These are phyloP conservation scores for Phytopythium kandeliae DNA, from an alignment of 352 stramenopile genomes.

Conservation along the genomic window DNA sequence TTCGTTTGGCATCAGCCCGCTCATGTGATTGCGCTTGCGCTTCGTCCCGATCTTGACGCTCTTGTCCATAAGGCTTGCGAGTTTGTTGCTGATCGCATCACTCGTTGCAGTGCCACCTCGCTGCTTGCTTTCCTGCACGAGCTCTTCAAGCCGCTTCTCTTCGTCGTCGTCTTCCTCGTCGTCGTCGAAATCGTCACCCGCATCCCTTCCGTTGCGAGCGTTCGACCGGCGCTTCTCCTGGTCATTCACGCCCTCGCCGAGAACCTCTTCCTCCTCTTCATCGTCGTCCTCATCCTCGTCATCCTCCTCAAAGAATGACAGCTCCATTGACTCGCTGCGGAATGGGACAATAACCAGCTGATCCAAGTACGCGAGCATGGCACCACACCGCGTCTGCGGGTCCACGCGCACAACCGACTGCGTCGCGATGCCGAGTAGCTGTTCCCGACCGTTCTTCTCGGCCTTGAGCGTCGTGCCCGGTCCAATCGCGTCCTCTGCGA, in stretches of 20 bases:
- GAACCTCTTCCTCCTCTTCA: constrained; percentile 24
- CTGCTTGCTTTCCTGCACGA: constrained; percentile 72
- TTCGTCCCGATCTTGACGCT: constrained; percentile 77
- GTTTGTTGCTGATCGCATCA: constrained; percentile 49
- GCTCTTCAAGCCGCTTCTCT: constrained; percentile 64
- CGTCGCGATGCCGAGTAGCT: constrained; percentile 63
- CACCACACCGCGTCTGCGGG: constrained; percentile 68
- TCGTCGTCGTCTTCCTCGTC: constrained; percentile 81
- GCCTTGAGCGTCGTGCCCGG: constrained; percentile 76
- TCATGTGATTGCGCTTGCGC: constrained; percentile 66
- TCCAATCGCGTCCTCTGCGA: constrained; percentile 75
- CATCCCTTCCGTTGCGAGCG: constrained; percentile 3
- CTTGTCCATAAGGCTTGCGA: constrained; percentile 67
- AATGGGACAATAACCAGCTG: constrained; percentile 83
- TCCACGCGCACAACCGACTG: constrained; percentile 50
- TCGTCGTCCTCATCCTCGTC: constrained; percentile 72
- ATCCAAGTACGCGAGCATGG: constrained; percentile 80
- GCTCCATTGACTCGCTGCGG: constrained; percentile 65
- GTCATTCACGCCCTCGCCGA: neutral
- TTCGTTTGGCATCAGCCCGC: constrained; percentile 59
- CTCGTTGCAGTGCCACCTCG: constrained; percentile 36
- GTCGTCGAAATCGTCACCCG: constrained; percentile 19
- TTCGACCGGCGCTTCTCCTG: neutral
- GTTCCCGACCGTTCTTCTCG: constrained; percentile 68
- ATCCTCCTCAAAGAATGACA: constrained; percentile 77